Evolutionary conservation across 2,329 filamentous ascomycete genomes (phyloP), one percentile per base, ranked within the genome.

Genomic region (Penicillium occitanis): DNA sequence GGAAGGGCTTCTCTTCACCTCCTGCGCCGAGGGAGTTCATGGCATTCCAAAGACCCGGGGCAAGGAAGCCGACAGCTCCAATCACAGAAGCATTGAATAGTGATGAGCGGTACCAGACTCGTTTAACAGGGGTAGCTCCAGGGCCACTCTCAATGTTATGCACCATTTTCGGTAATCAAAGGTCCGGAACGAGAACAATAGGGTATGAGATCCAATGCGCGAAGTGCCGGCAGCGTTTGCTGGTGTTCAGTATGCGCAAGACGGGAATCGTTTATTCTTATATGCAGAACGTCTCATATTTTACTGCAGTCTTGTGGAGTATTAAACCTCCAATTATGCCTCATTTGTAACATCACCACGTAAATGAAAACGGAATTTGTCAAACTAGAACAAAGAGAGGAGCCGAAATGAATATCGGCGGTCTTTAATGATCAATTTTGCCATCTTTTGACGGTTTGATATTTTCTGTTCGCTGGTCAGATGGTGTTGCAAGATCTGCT

Each of bases 1-100:
- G 78, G 61, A 80, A 86, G 0, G 83, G 83, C 57, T 80, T 78
- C 66, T 85, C 81, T 1, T 81, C 81, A 30, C 84, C 84, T 46
- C 84, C 84, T 0, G 84, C 84, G 17, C 84, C 84, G 5, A 85
- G 74, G 1, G 79, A 76, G 67, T 83, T 85, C 81, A 86, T 85
- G 1, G 84, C 84, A 71, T 85, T 86, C 84, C 85, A 86, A 2
- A 87, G 72, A 0, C 74, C 74, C 0, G 74, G 74, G 5, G 74
- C 74, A 10, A 82, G 75, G 68, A 84, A 84, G 1, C 81, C 83
- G 0, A 84, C 82, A 28, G 75, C 76, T 8, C 83, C 83, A 46
- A 84, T 83, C 17, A 85, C 78, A 61, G 79, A 80, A 51, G 82
- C 82, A 67, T 85, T 83, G 76, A 84, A 84, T 2, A 85, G 75